Conservation (phyloP, 768 basidiomycete genomes). For the Pholiota molesta region DNA sequence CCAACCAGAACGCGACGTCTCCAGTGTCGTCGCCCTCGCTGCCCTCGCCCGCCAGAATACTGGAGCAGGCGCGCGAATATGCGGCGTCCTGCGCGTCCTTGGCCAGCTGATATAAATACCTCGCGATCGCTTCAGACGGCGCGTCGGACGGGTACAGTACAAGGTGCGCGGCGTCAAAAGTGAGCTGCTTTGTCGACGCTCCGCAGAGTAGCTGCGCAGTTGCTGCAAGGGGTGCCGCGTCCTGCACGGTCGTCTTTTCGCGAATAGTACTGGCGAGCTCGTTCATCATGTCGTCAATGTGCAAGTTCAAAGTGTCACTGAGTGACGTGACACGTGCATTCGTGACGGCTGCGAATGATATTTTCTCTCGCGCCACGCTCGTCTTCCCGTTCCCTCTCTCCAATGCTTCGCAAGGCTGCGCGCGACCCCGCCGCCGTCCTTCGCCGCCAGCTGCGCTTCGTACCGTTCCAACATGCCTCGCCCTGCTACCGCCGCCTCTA, state of each 20-base stretch:
- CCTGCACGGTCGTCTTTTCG: constrained; percentile 11
- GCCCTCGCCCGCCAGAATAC: constrained; percentile 53
- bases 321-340: constrained; percentile 8
- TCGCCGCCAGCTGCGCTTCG: constrained; percentile 3
- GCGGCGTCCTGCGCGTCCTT: constrained; percentile 42
- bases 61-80: constrained; percentile 44
- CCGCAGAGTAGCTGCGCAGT: constrained; percentile 14
- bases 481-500: constrained; percentile 18
- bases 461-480: constrained; percentile 1
- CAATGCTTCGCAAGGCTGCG: constrained; percentile 20
- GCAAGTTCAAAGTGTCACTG: not conserved
- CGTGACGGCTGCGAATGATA: constrained; percentile 13
- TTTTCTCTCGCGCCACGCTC: not conserved
- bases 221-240: constrained; percentile 11
- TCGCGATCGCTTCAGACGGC: constrained; percentile 1
- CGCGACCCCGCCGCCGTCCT: not conserved
- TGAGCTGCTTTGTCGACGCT: not conserved
- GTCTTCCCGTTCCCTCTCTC: not conserved
- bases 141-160: constrained; percentile 18
- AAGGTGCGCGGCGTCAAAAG: constrained; percentile 19
- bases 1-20: constrained; percentile 57
- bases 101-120: constrained; percentile 38
- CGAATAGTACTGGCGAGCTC: not conserved
- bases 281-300: constrained; percentile 2
- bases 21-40: constrained; percentile 62